Evolutionary conservation across 257 asterid genomes (phyloP).

Genomic region (Nicotiana noctiflora): DNA sequence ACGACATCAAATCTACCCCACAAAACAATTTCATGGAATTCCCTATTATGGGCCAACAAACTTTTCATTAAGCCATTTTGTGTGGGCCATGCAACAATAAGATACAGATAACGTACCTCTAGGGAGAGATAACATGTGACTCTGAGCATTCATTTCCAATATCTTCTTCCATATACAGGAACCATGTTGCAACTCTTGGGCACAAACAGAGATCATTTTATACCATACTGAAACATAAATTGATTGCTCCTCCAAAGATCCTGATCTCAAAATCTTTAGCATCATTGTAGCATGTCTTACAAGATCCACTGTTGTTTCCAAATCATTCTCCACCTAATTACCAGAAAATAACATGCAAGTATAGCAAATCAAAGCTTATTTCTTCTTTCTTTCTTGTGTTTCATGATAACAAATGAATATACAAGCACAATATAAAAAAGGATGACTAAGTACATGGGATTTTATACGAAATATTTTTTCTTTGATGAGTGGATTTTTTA

Average conservation of each 20-base stretch:
- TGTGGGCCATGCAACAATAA: not conserved
- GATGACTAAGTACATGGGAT: not conserved
- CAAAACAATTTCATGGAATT: not conserved
- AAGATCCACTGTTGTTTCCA: slow-evolving; percentile 50
- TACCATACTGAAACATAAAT: slow-evolving; percentile 56
- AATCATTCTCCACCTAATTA: slow-evolving; percentile 57
- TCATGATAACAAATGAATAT: not conserved
- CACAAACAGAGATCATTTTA: slow-evolving; percentile 50
- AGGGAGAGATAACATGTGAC: slow-evolving; percentile 43
- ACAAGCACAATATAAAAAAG: not conserved
- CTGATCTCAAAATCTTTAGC: slow-evolving; percentile 57
- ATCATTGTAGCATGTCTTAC: slow-evolving; percentile 44
- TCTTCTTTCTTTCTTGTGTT: not conserved
- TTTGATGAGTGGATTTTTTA: not conserved
- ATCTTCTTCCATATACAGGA: slow-evolving; percentile 62
- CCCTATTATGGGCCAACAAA: not conserved
- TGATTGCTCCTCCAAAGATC: slow-evolving; percentile 48
- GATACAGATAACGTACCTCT: slow-evolving; percentile 42
- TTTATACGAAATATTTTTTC: not conserved
- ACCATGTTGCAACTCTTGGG: slow-evolving; percentile 65
- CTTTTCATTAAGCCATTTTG: too few species aligned
- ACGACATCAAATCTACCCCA: not conserved
- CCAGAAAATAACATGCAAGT: slow-evolving; percentile 19
- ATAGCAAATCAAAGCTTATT: not conserved
- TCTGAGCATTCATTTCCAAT: slow-evolving; percentile 35